Percentiles rank a stretch among this genome's conserved stretches.
Evolutionary conservation across 441 rosid species (phyloP).

Genomic region (Dalechampia spathulata): DNA sequence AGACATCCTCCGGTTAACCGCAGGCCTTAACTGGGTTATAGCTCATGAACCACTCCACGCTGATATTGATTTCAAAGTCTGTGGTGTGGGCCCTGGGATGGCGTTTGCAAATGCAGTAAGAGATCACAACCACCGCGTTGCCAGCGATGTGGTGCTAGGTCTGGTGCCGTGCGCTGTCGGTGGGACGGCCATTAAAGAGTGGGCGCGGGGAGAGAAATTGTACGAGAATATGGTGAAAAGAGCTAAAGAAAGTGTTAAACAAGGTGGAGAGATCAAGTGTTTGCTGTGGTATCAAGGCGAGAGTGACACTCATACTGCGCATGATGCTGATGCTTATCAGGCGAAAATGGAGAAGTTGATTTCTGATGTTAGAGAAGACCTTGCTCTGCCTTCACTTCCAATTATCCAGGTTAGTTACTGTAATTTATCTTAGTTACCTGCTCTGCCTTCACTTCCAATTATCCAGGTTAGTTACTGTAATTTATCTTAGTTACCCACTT

Average conservation of each 20-base stretch:
- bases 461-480: slow-evolving; percentile 42
- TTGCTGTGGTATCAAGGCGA: slow-evolving; percentile 95
- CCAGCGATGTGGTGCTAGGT: slow-evolving; percentile 25
- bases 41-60: slow-evolving; percentile 71
- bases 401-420: slow-evolving; percentile 48
- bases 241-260: slow-evolving; percentile 46
- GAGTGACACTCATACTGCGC: slow-evolving; percentile 49
- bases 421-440: slow-evolving; percentile 12
- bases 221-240: slow-evolving; percentile 75
- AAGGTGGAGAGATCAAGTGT: slow-evolving; percentile 58
- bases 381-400: slow-evolving; percentile 64
- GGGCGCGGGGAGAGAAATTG: slow-evolving; percentile 66
- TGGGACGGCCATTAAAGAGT: slow-evolving; percentile 71
- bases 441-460: slow-evolving; percentile 64
- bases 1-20: slow-evolving; percentile 46
- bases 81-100: slow-evolving; percentile 90
- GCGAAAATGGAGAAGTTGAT: slow-evolving; percentile 53
- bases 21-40: slow-evolving; percentile 50
- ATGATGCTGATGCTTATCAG: slow-evolving; percentile 53
- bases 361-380: slow-evolving; percentile 56
- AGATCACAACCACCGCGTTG: slow-evolving; percentile 6
- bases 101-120: slow-evolving; percentile 53
- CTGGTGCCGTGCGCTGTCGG: slow-evolving; percentile 91
- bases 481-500: slow-evolving; percentile 20
- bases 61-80: slow-evolving; percentile 56